Evolutionary conservation across 2,329 filamentous ascomycete genomes (phyloP).

Genomic region (Pestalotiopsis sp.): DNA sequence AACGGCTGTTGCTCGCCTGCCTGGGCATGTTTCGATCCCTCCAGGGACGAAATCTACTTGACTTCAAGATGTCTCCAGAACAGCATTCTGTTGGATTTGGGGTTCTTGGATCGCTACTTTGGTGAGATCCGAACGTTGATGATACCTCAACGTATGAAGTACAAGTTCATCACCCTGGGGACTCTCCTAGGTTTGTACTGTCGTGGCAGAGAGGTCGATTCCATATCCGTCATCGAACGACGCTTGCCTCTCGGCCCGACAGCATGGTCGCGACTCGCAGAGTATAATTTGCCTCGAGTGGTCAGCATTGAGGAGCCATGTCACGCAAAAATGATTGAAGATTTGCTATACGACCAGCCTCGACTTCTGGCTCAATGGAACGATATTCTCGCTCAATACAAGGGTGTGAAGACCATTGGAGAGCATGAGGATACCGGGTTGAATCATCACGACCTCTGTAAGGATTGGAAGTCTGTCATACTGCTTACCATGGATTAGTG

Average conservation of each 20-base stretch:
- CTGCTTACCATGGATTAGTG: no score
- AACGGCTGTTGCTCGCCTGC: neutral
- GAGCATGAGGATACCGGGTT: no score
- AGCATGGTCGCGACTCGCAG: neutral
- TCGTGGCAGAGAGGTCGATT: neutral
- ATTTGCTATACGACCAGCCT: neutral
- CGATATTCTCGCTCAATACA: neutral
- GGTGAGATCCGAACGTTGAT: neutral
- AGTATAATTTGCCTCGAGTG: neutral
- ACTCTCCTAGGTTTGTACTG: no score
- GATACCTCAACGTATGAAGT: neutral
- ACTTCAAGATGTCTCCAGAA: neutral
- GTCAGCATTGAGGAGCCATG: neutral
- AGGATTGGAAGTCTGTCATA: neutral
- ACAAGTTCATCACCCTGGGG: neutral
- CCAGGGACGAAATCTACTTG: neutral
- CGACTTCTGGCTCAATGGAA: neutral
- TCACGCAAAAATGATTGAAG: neutral
- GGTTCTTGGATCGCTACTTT: neutral
- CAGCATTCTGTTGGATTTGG: neutral
- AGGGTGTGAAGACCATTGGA: no score
- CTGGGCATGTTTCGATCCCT: neutral
- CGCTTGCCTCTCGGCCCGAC: neutral
- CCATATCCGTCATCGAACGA: neutral
- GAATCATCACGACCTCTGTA: neutral